These are phyloP conservation scores for Pyrenochaeta sp. DNA, from an alignment of 2,329 filamentous ascomycete genomes.

Conservation along the genomic window DNA sequence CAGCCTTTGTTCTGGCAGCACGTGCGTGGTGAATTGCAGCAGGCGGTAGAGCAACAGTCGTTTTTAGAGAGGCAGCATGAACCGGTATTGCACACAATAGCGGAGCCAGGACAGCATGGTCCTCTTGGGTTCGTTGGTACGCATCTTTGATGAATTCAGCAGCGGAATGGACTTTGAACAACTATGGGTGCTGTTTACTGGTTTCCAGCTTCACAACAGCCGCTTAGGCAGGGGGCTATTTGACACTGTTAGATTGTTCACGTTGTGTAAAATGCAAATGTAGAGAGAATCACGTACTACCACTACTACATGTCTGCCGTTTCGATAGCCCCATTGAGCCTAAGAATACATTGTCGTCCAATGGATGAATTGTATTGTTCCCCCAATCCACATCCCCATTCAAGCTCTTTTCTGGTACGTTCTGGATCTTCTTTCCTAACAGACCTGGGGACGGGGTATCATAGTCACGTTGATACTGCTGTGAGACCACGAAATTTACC, in stretches of 20 bases:
- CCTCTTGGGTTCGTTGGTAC: not conserved
- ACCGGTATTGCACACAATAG: not conserved
- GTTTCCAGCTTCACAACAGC: not conserved
- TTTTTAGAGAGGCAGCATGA: not conserved
- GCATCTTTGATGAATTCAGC: not conserved
- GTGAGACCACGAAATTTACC: not conserved
- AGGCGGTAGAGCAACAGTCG: not conserved
- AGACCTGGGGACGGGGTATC: not conserved
- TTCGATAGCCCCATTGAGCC: not conserved
- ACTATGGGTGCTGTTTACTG: not conserved
- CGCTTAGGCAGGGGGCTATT: not conserved
- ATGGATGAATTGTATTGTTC: not conserved
- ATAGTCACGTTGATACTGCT: not conserved
- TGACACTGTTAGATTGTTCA: not conserved
- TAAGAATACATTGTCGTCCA: not conserved
- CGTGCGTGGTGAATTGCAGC: not conserved
- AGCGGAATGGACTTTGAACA: too few relatives aligned
- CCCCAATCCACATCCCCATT: not conserved
- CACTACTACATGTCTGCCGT: not conserved
- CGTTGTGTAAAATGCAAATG: too few relatives aligned
- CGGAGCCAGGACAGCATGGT: not conserved
- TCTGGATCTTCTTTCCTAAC: not conserved
- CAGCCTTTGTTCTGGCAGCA: not conserved
- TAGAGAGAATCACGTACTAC: not conserved
- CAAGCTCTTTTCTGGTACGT: not conserved